Base-by-base conservation (phyloP, 768 basidiomycete genomes). In the Collybia mongolica region DNA sequence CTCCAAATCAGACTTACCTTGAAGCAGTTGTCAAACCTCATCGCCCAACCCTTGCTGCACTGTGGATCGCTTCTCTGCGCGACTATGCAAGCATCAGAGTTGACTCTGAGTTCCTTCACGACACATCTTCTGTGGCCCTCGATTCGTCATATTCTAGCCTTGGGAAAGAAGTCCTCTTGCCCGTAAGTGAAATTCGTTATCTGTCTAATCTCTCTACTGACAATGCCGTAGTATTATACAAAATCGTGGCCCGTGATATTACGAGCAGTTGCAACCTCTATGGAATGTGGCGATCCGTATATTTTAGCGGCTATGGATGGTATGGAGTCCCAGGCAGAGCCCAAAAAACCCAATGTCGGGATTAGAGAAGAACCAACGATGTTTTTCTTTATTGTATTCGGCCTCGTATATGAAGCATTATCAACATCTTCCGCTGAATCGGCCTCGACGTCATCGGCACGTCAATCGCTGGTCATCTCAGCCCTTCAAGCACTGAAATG, bases 41-140 rank as follows among this genome's bases (percentile, higher is more conserved):
- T 61, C 76, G 86, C 41, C 67, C 77, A 2, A 77, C 83, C 0
- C 76, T 99, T 17, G 86, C 88, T 4, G 79, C 86, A 0, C 76
- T 96, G 48, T 99, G 96, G 96, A 78, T 97, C 38, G 85, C 89
- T 0, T 80, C 88, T 1, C 72, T 99, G 24, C 78, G 94, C 3
- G 96, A 99, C 66, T 99, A 96, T 57, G 95, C 96, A 1, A 87
- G 87, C 51, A 84, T 98, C 39, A 77, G 90, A 38, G 86, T 88
- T 5, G 94, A 96, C 60, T 92, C 93, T 0, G 96, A 98, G 61
- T 83, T 88, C 52, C 71, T 86, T 7, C 83, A 91, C 29, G 88
- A 93, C 51, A 72, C 84, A 0, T 81, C 90, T 1, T 81, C 86
- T 1, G 84, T 84, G 7, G 80, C 88, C 0, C 66, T 92, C 29